phyloP scores from a whole-genome alignment of 179 eudicot species.

The Heliamphora pulchella region DNA sequence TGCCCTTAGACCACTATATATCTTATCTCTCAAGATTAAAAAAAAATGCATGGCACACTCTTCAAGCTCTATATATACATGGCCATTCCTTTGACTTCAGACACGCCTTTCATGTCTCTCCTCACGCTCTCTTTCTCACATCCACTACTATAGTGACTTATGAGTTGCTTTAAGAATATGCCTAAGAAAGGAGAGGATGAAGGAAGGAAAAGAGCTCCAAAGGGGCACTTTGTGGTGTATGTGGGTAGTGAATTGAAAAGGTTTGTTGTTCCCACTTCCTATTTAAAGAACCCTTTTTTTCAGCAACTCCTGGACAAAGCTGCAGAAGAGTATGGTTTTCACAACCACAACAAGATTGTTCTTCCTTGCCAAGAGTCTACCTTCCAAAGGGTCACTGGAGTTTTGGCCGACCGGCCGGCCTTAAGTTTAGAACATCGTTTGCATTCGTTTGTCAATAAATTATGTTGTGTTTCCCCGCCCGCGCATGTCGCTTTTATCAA shows the following conservation, averaged over 20 bases:
- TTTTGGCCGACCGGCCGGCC: neutral
- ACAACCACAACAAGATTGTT: conserved; percentile 28
- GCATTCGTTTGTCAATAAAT: too few species aligned
- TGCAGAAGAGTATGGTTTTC: conserved; percentile 50
- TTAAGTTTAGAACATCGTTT: too few species aligned
- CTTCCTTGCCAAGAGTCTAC: conserved; percentile 52
- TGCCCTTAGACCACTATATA: too few species aligned
- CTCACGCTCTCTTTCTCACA: too few species aligned
- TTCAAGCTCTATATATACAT: too few species aligned
- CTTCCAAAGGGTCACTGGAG: conserved; percentile 23
- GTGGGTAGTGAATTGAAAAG: conserved; percentile 50
- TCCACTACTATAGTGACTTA: too few species aligned
- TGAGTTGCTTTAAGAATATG: conserved; percentile 11
- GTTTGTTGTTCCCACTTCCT: conserved; percentile 42
- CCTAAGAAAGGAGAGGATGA: conserved; percentile 19
- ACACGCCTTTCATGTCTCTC: too few species aligned
- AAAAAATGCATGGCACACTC: too few species aligned
- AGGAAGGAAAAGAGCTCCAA: conserved; percentile 36
- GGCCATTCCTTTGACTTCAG: too few species aligned
- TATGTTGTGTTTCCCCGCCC: too few species aligned
- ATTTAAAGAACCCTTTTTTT: conserved; percentile 40
- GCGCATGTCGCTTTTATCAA: too few species aligned
- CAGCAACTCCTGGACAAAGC: conserved; percentile 46
- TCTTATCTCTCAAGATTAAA: too few species aligned
- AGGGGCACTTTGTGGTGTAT: conserved; percentile 72